Base-by-base conservation (phyloP, 208 protist genomes). In the Leishmania major region DNA sequence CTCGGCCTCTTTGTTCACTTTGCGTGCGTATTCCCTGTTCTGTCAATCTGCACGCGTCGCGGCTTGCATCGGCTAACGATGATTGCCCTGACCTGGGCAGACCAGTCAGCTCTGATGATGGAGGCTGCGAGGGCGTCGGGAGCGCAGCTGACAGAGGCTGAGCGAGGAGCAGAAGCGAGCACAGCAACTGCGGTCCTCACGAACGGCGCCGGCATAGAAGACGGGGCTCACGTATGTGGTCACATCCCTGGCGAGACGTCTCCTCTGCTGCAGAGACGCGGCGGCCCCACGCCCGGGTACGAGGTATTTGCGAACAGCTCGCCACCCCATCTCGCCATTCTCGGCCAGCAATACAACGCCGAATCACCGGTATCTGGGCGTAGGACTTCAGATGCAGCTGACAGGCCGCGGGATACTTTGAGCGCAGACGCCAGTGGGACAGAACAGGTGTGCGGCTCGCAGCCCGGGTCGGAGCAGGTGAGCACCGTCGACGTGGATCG, bases 1-100 rank as follows among this genome's bases (percentile, higher is more conserved):
- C 75, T 97, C 4, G 91, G 92, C 49, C 87, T 97, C 70, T 95
- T 96, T 84, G 67, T 91, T 8, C 94, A 97, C 72, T 97, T 97
- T 88, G 91, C 87, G 11, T 96, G 91, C 71, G 94, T 94, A 8
- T 97, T 93, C 71, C 94, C 94, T 22, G 90, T 97, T 40, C 83
- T 97, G 13, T 95, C 92, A 17, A 89, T 97, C 37, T 91, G 90
- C 84, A 89, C 90, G 35, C 87, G 92, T 13, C 87, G 90, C 43
- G 89, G 90, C 43, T 35, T 96, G 69, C 92, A 96, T 74, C 83
- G 92, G 64, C 51, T 96, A 22, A 77, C 84, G 37, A 93, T 96
- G 89, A 84, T 90, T 74, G 75, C 71, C 28, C 75, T 96, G 72
- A 91, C 80, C 51, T 93, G 90, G 89, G 64, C 62, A 45, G 80